Evolutionary conservation across 768 basidiomycete species (phyloP), one percentile per base, ranked within the genome.

Genomic region (Podaxis sp.): DNA sequence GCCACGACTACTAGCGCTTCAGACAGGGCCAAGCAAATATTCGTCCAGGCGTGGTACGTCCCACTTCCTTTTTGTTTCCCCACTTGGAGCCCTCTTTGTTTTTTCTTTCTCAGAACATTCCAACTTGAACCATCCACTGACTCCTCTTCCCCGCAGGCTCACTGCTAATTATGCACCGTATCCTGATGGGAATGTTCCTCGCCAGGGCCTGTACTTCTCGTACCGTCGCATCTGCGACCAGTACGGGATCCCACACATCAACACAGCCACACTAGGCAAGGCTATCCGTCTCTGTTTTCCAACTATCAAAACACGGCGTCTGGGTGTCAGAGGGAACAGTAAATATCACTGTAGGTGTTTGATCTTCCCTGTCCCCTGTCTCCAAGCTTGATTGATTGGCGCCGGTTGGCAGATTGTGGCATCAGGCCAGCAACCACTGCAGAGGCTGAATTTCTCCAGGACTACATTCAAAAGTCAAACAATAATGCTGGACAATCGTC

Each of bases 181-280:
- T 73, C 90, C 90, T 46, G 93, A 94, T 74, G 93, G 93, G 37
- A 95, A 95, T 72, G 94, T 95, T 37, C 91, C 94, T 48, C 87
- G 94, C 55, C 94, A 96, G 70, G 94, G 93, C 5, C 84, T 97
- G 54, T 97, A 95, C 74, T 92, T 93, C 71, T 95, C 93, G 36
- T 97, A 95, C 76, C 84, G 90, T 63, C 81, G 92, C 57, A 87
- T 95, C 59, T 95, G 92, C 74, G 91, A 94, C 76, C 90, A 93
- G 74, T 93, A 95, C 76, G 90, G 90, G 55, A 91, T 95, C 62
- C 91, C 91, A 55, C 92, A 95, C 70, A 93, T 96, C 78, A 97
- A 95, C 79, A 93, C 94, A 38, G 95, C 95, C 65, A 94, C 94
- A 1, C 82, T 97, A 67, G 95, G 95, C 63, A 97, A 97, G 74